A percentile compares a stretch with the other conserved stretches of the same genome.
Evolutionary conservation across 2,329 filamentous ascomycete genomes (phyloP).

Genomic region (Exophiala sp.): DNA sequence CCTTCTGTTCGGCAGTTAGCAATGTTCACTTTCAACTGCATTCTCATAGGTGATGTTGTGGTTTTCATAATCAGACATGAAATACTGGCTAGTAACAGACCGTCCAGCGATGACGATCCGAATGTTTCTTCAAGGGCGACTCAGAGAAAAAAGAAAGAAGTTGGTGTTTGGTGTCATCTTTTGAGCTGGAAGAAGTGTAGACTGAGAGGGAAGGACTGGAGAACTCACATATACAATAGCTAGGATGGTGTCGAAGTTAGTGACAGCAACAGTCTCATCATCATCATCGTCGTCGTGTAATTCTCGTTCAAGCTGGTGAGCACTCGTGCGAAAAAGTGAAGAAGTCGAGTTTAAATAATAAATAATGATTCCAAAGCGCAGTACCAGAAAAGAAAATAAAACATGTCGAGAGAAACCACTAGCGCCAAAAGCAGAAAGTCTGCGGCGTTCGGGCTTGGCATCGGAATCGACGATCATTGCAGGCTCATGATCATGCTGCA

Average conservation of each 20-base stretch:
- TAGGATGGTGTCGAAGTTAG: neutral
- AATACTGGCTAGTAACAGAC: slow-evolving; percentile 71
- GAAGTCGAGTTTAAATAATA: too few relatives aligned
- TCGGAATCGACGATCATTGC: too few relatives aligned
- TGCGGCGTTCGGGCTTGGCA: neutral
- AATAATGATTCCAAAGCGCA: too few relatives aligned
- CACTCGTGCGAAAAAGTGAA: neutral
- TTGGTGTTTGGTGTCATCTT: slow-evolving; percentile 57
- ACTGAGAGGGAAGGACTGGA: neutral
- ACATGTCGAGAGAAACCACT: neutral
- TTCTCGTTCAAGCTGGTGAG: neutral
- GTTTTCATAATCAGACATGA: slow-evolving; percentile 56
- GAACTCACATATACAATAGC: neutral
- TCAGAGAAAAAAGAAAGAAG: slow-evolving; percentile 65
- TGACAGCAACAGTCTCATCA: neutral
- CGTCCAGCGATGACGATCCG: slow-evolving; percentile 60
- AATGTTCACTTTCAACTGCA: neutral
- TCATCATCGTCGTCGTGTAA: neutral
- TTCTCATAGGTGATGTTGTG: neutral
- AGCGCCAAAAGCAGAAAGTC: neutral
- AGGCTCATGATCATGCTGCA: neutral
- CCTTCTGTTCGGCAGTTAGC: slow-evolving; percentile 6
- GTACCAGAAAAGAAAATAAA: neutral
- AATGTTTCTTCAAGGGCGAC: slow-evolving; percentile 64
- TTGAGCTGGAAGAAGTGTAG: slow-evolving; percentile 22